Evolutionary conservation across 495 filamentous ascomycete genomes (phyloP), one percentile per base, ranked within the genome.

Genomic region (Penicillium paradoxum): DNA sequence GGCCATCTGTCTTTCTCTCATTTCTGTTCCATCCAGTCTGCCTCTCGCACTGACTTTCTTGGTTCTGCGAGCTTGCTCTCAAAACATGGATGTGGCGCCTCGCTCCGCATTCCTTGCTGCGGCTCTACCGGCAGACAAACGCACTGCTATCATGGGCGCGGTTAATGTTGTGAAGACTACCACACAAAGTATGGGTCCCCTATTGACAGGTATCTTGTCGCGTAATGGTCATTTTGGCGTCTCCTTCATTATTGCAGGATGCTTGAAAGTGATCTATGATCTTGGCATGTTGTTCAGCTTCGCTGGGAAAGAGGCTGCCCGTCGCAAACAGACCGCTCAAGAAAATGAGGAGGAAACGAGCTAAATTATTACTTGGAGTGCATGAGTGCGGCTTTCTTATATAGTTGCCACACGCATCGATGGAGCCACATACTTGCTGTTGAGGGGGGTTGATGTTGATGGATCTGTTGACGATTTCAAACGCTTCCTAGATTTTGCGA

Each of bases 71-170:
- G 78, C 86, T 0, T 82, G 81, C 34, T 74, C 83, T 9, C 83
- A 86, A 58, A 86, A 76, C 57, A 93, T 93, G 89, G 90, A 96
- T 59, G 82, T 87, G 53, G 88, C 87, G 0, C 90, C 90, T 0
- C 80, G 89, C 3, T 80, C 85, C 0, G 89, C 90, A 0, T 93
- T 95, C 67, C 75, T 93, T 9, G 84, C 89, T 0, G 82, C 83
- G 0, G 82, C 85, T 0, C 77, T 92, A 13, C 79, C 83, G 32
- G 79, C 85, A 0, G 78, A 80, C 51, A 89, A 92, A 66, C 79
- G 89, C 14, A 95, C 90, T 2, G 87, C 87, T 1, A 82, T 89
- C 18, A 85, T 90, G 84, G 85, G 86, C 0, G 69, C 84, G 0
- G 78, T 88, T 17, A 84, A 87, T 55, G 82, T 88, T 2, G 76